These are phyloP conservation scores for Brettanomyces bruxellensis DNA, from an alignment of 805 yeast species.

Conservation along the genomic window DNA sequence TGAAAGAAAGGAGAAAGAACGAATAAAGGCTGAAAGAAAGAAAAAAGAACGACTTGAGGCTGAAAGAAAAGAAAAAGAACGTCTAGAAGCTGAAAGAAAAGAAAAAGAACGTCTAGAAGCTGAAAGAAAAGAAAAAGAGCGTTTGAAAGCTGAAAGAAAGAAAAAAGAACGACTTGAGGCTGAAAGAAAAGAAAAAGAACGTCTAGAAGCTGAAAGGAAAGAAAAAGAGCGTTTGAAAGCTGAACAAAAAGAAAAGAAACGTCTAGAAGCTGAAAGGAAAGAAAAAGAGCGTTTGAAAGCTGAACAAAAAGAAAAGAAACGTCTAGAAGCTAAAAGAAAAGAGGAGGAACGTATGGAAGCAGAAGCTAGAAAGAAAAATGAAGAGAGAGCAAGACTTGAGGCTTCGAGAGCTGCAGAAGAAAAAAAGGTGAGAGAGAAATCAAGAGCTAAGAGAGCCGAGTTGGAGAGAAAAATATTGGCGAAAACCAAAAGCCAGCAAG, in stretches of 20 bases:
- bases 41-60: no score
- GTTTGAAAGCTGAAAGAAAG: no score
- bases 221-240: background rate
- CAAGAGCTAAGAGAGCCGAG: conserved; percentile 4
- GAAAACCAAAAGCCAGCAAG: background rate
- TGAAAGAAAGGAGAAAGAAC: no score
- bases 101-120: no score
- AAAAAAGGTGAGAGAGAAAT: conserved; percentile 2
- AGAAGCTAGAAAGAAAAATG: background rate
- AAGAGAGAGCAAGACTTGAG: background rate
- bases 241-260: background rate
- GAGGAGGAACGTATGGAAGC: background rate
- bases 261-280: background rate
- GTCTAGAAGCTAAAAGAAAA: background rate
- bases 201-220: background rate
- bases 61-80: no score
- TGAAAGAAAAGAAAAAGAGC: no score
- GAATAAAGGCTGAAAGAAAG: no score
- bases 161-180: no score
- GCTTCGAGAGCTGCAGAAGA: background rate
- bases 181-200: no score
- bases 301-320: background rate
- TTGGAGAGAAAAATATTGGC: background rate
- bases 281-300: background rate
- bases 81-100: no score